Base-by-base conservation (phyloP, 805 yeast genomes). In the Starmera caribaea region DNA sequence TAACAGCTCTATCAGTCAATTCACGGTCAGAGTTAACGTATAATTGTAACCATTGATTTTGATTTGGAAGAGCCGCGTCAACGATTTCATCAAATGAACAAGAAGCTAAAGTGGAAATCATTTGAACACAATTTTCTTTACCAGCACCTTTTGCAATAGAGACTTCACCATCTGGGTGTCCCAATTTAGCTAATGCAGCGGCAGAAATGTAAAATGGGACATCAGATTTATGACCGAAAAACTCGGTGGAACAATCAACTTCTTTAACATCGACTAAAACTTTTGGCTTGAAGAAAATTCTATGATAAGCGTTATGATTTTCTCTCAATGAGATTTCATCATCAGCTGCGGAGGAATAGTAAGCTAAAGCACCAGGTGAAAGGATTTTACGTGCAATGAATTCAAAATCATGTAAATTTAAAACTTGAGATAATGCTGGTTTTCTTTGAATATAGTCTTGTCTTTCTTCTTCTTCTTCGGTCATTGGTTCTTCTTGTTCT, bases 51-150 rank as follows among this genome's bases (percentile, higher is more conserved):
- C 96, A 88, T 56, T 85, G 89, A 8, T 80, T 69, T 57, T 88
- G 96, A 32, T 68, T 69, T 12, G 73, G 76, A 2, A 61, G 62
- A 27, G 81, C 79, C 5, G 80, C 84, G 42, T 74, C 86, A 4
- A 81, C 75, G 44, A 88, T 83, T 57, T 88, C 97, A 49, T 87
- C 92, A 46, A 86, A 71, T 2, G 95, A 78, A 57, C 88, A 85
- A 6, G 95, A 83, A 1, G 97, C 90, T 50, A 87, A 68, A 2
- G 96, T 89, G 5, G 96, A 89, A 41, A 89, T 80, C 97, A 89
- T 89, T 61, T 89, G 97, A 41, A 82, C 76, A 28, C 79, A 67
- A 34, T 67, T 76, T 41, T 83, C 81, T 41, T 71, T 68, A 32
- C 77, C 86, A 26, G 94, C 83, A n/a, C 87, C 87, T 53, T 81